Conservation (phyloP, 257 asterid genomes). For the Ballota nigra region DNA sequence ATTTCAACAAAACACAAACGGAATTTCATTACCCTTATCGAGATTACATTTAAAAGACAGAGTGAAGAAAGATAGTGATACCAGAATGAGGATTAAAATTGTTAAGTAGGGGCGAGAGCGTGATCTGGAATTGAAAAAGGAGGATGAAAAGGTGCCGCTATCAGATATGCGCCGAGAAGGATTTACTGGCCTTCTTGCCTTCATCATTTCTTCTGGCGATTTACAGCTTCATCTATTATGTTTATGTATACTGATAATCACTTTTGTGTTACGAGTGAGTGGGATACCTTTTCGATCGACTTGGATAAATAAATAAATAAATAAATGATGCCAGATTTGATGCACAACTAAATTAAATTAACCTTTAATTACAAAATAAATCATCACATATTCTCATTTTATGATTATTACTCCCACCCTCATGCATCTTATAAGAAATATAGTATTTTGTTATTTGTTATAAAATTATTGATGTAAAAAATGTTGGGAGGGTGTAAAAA, state of each 20-base stretch:
- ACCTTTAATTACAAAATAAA: too few relatives aligned
- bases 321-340: too few relatives aligned
- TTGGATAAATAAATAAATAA: too few relatives aligned
- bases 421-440: too few relatives aligned
- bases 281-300: too few relatives aligned
- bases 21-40: neutral
- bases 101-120: conserved; percentile 50
- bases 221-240: neutral
- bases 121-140: conserved; percentile 40
- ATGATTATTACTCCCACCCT: too few relatives aligned
- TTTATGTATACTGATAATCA: neutral
- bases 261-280: neutral
- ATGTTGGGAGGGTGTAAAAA: too few relatives aligned
- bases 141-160: conserved; percentile 31
- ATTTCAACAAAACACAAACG: too few relatives aligned
- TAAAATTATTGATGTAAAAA: too few relatives aligned
- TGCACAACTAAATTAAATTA: too few relatives aligned
- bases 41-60: neutral
- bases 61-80: conserved; percentile 9
- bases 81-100: conserved; percentile 40
- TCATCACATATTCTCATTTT: too few relatives aligned
- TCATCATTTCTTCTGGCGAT: conserved; percentile 17
- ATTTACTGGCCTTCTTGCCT: conserved; percentile 56
- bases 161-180: conserved; percentile 56
- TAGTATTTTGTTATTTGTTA: too few relatives aligned